A percentile compares a stretch with the other conserved stretches of the same genome.
Conservation (phyloP, 768 basidiomycete species). For the Leccinum olivaceopallidum region DNA sequence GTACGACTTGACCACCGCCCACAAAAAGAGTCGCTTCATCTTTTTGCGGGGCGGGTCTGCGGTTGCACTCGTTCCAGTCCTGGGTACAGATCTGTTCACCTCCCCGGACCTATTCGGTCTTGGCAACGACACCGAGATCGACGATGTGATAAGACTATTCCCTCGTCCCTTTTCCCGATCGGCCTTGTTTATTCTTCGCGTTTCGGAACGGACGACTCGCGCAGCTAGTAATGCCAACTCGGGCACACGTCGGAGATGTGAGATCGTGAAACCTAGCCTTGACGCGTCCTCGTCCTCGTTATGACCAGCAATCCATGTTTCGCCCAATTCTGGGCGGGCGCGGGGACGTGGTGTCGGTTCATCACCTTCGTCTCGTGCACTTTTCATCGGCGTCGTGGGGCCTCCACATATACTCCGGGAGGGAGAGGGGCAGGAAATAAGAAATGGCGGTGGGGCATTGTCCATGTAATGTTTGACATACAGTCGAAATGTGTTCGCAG, state of each 20-base stretch:
- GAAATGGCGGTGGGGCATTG: slow-evolving; percentile 35
- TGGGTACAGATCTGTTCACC: not conserved
- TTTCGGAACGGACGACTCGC: slow-evolving; percentile 63
- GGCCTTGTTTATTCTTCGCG: slow-evolving; percentile 51
- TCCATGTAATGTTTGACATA: slow-evolving; percentile 84
- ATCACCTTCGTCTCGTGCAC: slow-evolving; percentile 11
- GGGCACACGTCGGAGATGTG: slow-evolving; percentile 75
- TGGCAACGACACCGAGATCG: not conserved
- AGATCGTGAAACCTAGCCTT: slow-evolving; percentile 61
- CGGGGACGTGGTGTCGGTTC: slow-evolving; percentile 20
- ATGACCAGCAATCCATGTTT: not conserved
- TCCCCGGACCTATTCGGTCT: not conserved
- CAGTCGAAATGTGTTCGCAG: slow-evolving; percentile 67
- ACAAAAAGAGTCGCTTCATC: slow-evolving; percentile 68
- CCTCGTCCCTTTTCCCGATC: slow-evolving; percentile 39
- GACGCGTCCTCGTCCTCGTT: not conserved
- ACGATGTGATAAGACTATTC: not conserved
- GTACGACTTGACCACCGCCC: slow-evolving; percentile 62
- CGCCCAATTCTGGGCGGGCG: not conserved
- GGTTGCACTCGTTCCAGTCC: not conserved
- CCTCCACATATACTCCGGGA: slow-evolving; percentile 6
- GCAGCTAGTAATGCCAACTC: slow-evolving; percentile 65
- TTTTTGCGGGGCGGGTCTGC: slow-evolving; percentile 38
- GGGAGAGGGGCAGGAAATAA: not conserved
- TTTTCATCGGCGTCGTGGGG: slow-evolving; percentile 37